Conservation (phyloP, 306 rosid genomes). For the Alnus rubra region DNA sequence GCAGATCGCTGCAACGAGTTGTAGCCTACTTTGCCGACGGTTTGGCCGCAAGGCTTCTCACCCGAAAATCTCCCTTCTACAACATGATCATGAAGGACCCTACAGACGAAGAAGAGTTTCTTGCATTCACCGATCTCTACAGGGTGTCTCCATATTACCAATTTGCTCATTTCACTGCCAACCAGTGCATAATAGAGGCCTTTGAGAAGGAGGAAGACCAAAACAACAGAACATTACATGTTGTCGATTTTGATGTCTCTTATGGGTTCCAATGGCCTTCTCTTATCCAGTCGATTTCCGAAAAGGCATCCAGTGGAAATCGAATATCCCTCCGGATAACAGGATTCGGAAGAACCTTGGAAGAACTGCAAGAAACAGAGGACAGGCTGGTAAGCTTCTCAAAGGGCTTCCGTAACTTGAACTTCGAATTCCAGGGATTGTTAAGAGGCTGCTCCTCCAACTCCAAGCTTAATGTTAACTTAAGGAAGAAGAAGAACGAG, state of each 20-base stretch:
- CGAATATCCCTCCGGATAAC: constrained; percentile 56
- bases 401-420: constrained; percentile 50
- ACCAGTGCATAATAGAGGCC: constrained; percentile 68
- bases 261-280: constrained; percentile 91
- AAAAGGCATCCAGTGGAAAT: constrained; percentile 49
- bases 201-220: constrained; percentile 63
- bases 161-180: constrained; percentile 84
- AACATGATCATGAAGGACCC: constrained; percentile 71
- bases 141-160: constrained; percentile 70
- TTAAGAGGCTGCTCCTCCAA: constrained; percentile 41
- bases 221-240: constrained; percentile 57
- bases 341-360: constrained; percentile 53
- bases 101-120: constrained; percentile 51
- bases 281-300: constrained; percentile 73
- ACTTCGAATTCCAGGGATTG: constrained; percentile 69
- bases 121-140: constrained; percentile 61
- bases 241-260: constrained; percentile 68
- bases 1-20: constrained; percentile 66
- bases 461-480: constrained; percentile 24
- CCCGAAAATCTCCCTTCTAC: constrained; percentile 59
- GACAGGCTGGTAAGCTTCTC: constrained; percentile 64
- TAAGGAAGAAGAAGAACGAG: constrained; percentile 61
- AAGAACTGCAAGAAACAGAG: constrained; percentile 65
- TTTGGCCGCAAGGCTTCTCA: constrained; percentile 54
- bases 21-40: constrained; percentile 71